Conservation (phyloP, 805 yeast species). For the Kluyveromyces siamensis region DNA sequence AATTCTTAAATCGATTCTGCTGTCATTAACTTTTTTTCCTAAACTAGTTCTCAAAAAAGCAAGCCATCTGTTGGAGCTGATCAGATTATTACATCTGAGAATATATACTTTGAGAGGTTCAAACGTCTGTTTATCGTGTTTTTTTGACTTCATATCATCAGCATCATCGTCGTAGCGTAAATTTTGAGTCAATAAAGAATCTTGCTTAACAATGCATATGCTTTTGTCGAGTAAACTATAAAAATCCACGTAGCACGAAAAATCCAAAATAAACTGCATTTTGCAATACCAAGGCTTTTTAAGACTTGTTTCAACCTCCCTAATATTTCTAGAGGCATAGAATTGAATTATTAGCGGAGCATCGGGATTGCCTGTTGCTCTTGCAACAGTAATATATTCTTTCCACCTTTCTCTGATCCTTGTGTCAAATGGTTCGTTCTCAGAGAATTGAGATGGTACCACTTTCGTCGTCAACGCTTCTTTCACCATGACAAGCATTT, state of each 20-base stretch:
- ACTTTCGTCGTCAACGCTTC: constrained; percentile 19
- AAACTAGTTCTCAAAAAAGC: constrained; percentile 43
- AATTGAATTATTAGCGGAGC: constrained; percentile 58
- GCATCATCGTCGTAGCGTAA: neutral
- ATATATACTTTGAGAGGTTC: constrained; percentile 36
- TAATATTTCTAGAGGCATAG: constrained; percentile 37
- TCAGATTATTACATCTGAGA: constrained; percentile 43
- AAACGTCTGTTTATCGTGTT: constrained; percentile 4
- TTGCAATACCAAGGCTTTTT: constrained; percentile 5
- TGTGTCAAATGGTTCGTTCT: constrained; percentile 43
- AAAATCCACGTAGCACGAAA: constrained; percentile 36
- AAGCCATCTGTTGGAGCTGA: constrained; percentile 55
- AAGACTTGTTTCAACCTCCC: neutral
- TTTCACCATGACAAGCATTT: constrained; percentile 59
- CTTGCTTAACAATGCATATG: constrained; percentile 28
- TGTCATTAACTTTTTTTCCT: constrained; percentile 35
- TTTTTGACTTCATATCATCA: constrained; percentile 5
- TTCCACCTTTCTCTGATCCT: constrained; percentile 65
- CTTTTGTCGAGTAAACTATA: constrained; percentile 67
- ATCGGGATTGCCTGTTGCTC: constrained; percentile 45
- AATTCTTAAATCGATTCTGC: constrained; percentile 36
- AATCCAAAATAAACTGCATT: constrained; percentile 26
- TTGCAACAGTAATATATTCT: constrained; percentile 65
- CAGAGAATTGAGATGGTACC: constrained; percentile 34
- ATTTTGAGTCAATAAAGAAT: constrained; percentile 10